A percentile compares a stretch with the other conserved stretches of the same genome.
These are phyloP conservation scores for Mycena albidolilacea DNA, from an alignment of 768 basidiomycete species.

Conservation along the genomic window DNA sequence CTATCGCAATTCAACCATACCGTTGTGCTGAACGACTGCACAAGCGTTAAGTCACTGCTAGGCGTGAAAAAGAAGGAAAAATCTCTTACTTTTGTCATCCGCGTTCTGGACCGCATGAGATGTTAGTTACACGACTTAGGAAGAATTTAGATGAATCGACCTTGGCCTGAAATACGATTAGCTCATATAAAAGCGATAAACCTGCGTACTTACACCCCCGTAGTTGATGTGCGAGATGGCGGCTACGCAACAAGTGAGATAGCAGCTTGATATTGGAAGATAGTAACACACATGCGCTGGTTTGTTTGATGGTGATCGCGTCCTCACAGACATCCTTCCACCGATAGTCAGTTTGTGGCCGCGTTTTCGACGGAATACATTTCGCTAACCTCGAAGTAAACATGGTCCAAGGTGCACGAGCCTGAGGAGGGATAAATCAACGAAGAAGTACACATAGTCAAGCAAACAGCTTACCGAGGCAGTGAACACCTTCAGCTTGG, in stretches of 20 bases:
- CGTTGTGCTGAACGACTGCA: constrained; percentile 55
- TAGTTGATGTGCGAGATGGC: constrained; percentile 18
- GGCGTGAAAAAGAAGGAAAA: neutral
- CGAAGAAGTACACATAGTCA: neutral
- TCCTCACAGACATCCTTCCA: constrained; percentile 55
- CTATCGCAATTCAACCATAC: constrained; percentile 29
- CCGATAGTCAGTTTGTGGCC: neutral
- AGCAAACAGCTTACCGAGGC: constrained; percentile 47
- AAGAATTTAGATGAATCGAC: constrained; percentile 13
- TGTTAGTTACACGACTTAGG: neutral
- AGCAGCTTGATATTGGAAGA: neutral
- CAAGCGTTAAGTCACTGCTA: neutral
- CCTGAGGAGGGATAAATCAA: constrained; percentile 34
- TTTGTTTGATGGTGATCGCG: constrained; percentile 59
- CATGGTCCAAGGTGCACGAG: constrained; percentile 50
- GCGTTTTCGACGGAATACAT: neutral
- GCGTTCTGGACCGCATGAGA: constrained; percentile 43
- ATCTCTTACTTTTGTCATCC: constrained; percentile 47
- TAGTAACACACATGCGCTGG: constrained; percentile 43
- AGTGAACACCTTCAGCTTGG: constrained; percentile 59
- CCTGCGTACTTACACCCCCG: constrained; percentile 10
- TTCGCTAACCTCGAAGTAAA: constrained; percentile 48
- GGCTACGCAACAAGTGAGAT: neutral
- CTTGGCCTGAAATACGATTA: constrained; percentile 45
- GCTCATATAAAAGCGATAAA: neutral